phyloP scores from a whole-genome alignment of 257 asterid species.

The Solanum infundibuliforme region DNA sequence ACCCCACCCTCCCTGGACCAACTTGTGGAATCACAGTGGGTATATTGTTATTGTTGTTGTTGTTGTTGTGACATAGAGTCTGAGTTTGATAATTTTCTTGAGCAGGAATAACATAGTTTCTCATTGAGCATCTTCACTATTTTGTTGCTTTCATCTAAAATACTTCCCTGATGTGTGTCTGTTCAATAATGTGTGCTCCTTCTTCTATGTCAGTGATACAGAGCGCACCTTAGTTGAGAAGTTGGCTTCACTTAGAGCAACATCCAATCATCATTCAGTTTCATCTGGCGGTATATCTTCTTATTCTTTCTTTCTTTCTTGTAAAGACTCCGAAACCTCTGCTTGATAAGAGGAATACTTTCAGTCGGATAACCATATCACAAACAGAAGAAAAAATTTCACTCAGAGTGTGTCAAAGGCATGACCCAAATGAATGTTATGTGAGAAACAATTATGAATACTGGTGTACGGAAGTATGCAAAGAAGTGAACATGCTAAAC shows the following conservation, averaged over 20 bases:
- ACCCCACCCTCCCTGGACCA: background rate
- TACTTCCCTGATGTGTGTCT: background rate
- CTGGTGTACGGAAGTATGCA: background rate
- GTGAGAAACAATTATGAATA: background rate
- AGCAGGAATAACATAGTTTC: background rate
- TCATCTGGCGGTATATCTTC: slow-evolving; percentile 20
- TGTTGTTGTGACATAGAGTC: background rate
- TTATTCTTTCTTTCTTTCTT: background rate
- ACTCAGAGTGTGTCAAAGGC: background rate
- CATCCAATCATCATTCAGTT: slow-evolving; percentile 18
- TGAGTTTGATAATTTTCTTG: background rate
- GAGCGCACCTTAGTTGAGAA: slow-evolving; percentile 66
- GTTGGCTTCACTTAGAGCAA: slow-evolving; percentile 59
- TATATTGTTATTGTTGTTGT: background rate
- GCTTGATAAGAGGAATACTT: background rate
- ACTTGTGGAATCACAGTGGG: background rate
- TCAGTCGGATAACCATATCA: background rate
- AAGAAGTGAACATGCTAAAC: background rate
- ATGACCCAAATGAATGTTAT: background rate
- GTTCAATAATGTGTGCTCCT: background rate
- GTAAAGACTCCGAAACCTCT: background rate
- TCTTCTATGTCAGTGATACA: slow-evolving; percentile 46
- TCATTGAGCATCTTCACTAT: background rate
- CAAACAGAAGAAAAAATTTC: background rate
- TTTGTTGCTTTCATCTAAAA: background rate